Evolutionary conservation across 495 filamentous ascomycete species (phyloP), one percentile per base, ranked within the genome.

Genomic region (Penicillium ochrochloron): DNA sequence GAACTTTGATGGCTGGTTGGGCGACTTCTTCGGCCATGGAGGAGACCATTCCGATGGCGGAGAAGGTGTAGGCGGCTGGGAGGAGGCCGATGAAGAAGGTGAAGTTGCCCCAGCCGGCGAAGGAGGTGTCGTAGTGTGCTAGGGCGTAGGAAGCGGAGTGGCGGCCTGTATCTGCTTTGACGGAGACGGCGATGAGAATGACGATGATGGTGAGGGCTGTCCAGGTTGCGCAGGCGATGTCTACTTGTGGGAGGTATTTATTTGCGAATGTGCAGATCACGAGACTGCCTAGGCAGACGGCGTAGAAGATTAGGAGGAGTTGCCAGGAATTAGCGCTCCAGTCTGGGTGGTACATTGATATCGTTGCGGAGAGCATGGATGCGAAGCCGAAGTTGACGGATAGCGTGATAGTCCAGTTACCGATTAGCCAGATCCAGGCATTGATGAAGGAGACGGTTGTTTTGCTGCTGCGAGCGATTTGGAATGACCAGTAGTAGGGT

Each of bases 331-430:
- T 77, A 21, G 82, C 84, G 3, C 70, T 51, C 84, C 86, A 72
- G 54, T 83, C 79, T 7, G 86, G 85, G 15, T 85, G 80, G 75
- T 85, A 88, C 31, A 89, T 75, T 2, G 84, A 75, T 33, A 89
- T 83, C 0, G 85, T 82, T 21, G 76, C 80, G 6, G 87, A 78
- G 35, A 89, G 78, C 44, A 90, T 60, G 29, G 87, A 86, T 0
- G 80, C 86, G 35, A 87, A 85, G 9, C 86, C 88, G 62, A 91
- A 91, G 66, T 90, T 88, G 34, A 90, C 87, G 8, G 87, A 84
- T 44, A 90, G 77, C 0, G 87, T 91, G 58, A 90, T 89, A 33
- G 87, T 90, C 74, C 88, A 88, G 68, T 90, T 90, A 29, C 88
- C 88, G 25, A 90, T 83, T 9, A 88, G 79, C 70, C 86, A 90